Conservation (phyloP, 257 asterid species). For the Salvia rosmarinus region DNA sequence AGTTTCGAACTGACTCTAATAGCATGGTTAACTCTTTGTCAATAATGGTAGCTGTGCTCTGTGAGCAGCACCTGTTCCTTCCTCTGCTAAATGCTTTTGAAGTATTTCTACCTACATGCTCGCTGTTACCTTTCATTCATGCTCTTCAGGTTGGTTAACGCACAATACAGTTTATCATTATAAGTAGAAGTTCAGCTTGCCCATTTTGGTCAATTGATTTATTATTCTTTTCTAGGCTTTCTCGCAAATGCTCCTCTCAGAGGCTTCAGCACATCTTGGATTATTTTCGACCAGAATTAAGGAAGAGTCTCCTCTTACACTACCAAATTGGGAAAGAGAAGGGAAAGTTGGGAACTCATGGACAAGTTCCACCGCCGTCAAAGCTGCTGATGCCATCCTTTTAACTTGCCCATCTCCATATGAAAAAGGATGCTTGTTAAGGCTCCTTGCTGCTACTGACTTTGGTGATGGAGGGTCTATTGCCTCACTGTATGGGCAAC, state of each 20-base stretch:
- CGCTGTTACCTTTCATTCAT: no score
- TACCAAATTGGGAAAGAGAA: conserved; percentile 56
- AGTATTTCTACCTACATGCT: no score
- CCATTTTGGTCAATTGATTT: conserved; percentile 28
- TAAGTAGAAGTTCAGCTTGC: conserved; percentile 22
- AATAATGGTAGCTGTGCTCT: no score
- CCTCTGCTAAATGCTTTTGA: no score
- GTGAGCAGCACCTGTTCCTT: no score
- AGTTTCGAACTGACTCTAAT: no score
- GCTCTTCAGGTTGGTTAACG: no score
- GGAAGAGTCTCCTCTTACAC: conserved; percentile 71
- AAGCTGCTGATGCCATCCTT: conserved; percentile 94
- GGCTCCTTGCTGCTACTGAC: conserved; percentile 87
- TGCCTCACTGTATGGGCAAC: conserved; percentile 68
- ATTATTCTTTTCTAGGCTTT: conserved; percentile 64
- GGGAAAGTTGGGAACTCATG: conserved; percentile 63
- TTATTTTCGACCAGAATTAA: conserved; percentile 83
- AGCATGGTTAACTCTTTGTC: no score
- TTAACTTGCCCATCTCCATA: conserved; percentile 84
- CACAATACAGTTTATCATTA: no score
- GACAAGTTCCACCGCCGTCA: conserved; percentile 74
- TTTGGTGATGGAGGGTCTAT: conserved; percentile 91
- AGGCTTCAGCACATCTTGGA: conserved; percentile 94
- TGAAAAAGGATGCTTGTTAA: conserved; percentile 87
- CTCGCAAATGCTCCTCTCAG: conserved; percentile 97